Evolutionary conservation across 129 eudicot species (phyloP), one percentile per base, ranked within the genome.

Genomic region (Centella asiatica): DNA sequence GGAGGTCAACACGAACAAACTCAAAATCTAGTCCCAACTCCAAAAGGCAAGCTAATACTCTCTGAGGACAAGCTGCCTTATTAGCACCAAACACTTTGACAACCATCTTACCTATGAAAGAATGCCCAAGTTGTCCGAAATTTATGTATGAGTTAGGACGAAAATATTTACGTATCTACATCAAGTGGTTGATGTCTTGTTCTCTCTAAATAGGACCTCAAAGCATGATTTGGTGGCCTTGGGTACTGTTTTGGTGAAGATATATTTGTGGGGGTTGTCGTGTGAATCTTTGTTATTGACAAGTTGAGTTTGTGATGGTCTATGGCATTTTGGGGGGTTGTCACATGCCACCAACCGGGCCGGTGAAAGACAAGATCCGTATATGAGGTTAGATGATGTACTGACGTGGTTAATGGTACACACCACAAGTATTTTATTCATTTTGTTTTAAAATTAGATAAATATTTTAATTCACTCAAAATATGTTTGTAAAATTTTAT

Each of bases 11-110:
- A 42, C 64, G 72, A 60, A 85, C 64, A 44, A 83, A 74, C 65
- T 89, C 89, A 61, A 73, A 86, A 47, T 83, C 85, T 15, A 76
- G 57, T 18, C 72, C 86, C 20, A 85, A 27, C 69, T 89, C 97
- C 24, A 83, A 7, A 39, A 89, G 84, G 72, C 97, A 89, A 66
- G 81, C 83, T 60, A 89, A 17, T 17, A 89, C 92, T 61, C 95
- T 76, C 51, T 81, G 97, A 44, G 89, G 80, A 71, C 89, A 85
- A 44, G 95, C 95, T 26, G 84, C 82, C 44, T 24, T 50, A 3
- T 64, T 49, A 34, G 92, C 64, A 33, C 95, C 95, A 61, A 81
- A 87, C 31, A 83, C 85, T 77, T 83, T 87, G 18, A 78, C 88
- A 17, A 74, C 95, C 93, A 83, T 87, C 53, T 73, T 79, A n/a